A percentile compares a stretch with the other conserved stretches of the same genome.
These are phyloP conservation scores for Starmerella geochares DNA, from an alignment of 805 yeast species.

Conservation along the genomic window DNA sequence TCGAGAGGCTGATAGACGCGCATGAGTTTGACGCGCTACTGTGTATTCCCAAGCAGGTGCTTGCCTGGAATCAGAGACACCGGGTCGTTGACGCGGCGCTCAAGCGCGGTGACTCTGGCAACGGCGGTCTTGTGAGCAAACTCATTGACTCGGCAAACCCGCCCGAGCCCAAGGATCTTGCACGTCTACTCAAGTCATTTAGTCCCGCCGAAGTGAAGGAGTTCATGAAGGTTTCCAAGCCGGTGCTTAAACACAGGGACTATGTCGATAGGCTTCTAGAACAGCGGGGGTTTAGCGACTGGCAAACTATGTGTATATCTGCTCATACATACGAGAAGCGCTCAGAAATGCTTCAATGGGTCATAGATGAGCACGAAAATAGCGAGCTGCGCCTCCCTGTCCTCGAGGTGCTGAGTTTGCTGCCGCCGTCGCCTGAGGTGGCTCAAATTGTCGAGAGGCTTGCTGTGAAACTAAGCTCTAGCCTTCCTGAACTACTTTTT, in stretches of 20 bases:
- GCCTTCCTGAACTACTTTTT: conserved; percentile 8
- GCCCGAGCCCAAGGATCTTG: conserved; percentile 6
- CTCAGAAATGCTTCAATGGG: not conserved
- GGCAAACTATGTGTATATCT: conserved; percentile 9
- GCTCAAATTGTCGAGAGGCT: not conserved
- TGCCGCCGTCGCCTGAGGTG: conserved; percentile 4
- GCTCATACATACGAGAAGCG: not conserved
- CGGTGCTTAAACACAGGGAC: not conserved
- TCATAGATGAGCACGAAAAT: not conserved
- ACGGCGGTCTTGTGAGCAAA: conserved; percentile 7
- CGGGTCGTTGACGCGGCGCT: conserved; percentile 7
- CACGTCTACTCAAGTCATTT: not conserved
- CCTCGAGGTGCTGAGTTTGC: conserved; percentile 5
- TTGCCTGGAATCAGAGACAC: conserved; percentile 19
- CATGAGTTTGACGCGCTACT: conserved; percentile 8
- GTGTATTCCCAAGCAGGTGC: conserved; percentile 13
- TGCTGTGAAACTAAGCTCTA: not conserved
- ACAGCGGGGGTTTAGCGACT: not conserved
- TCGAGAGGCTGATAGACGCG: conserved; percentile 7
- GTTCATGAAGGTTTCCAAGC: not conserved
- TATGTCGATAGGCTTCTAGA: not conserved
- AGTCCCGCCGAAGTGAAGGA: not conserved
- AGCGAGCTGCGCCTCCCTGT: not conserved
- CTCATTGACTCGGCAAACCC: conserved; percentile 14
- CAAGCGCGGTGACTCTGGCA: not conserved